Evolutionary conservation across 2,329 filamentous ascomycete genomes (phyloP).

Genomic region (Colletotrichum gloeosporioides): DNA sequence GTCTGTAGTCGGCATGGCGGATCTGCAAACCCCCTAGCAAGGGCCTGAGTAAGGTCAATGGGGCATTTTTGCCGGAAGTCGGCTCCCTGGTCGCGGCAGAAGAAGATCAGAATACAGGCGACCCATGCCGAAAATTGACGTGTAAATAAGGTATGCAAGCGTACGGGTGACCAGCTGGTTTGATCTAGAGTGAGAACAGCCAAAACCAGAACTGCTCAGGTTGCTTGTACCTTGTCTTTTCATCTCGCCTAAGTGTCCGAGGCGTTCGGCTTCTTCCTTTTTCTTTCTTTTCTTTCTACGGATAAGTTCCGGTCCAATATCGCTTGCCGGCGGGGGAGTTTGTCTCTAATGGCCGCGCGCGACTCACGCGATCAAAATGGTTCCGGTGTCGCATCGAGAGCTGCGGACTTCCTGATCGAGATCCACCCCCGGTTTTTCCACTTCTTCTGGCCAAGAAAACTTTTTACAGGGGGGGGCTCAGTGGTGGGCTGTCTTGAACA

Average conservation of each 20-base stretch:
- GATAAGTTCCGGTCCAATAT: neutral
- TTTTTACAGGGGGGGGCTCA: accelerated
- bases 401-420: neutral
- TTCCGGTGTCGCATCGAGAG: neutral
- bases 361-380: neutral
- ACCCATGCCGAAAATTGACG: neutral
- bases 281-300: neutral
- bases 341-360: neutral
- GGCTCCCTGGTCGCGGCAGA: neutral
- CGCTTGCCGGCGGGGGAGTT: neutral
- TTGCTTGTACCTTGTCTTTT: neutral
- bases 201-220: neutral
- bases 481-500: neutral
- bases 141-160: neutral
- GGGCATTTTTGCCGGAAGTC: neutral
- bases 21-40: neutral
- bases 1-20: neutral
- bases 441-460: neutral
- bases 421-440: neutral
- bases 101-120: neutral
- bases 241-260: neutral
- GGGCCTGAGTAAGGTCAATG: neutral
- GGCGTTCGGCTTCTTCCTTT: neutral
- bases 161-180: neutral
- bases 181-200: neutral